These are phyloP conservation scores for Dentipellis fragilis DNA, from an alignment of 768 basidiomycete genomes.

Conservation along the genomic window DNA sequence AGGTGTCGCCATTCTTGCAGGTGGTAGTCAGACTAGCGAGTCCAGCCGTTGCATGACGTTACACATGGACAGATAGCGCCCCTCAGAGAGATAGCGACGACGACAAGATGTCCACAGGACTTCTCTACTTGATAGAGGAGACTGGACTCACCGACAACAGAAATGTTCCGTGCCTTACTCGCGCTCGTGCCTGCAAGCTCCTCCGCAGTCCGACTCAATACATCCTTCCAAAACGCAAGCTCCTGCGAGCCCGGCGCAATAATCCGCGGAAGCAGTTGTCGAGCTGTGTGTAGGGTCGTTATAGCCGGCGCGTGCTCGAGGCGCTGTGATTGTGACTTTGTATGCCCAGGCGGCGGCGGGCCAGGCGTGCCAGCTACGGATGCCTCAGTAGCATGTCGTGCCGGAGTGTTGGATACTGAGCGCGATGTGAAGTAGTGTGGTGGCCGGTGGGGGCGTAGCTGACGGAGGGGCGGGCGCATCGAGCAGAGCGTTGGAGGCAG, in stretches of 20 bases:
- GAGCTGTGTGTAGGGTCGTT: constrained; percentile 7
- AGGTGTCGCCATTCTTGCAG: too few relatives aligned
- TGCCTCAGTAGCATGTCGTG: neutral
- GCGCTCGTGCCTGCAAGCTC: constrained; percentile 3
- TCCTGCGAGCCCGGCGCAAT: constrained; percentile 8
- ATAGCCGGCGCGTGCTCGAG: constrained; percentile 7
- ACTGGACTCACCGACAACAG: constrained; percentile 8
- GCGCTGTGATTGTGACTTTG: neutral
- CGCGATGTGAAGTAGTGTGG: neutral
- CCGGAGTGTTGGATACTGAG: neutral
- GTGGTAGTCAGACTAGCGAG: too few relatives aligned
- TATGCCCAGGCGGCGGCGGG: too few relatives aligned
- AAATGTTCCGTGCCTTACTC: neutral
- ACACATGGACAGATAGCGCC: too few relatives aligned
- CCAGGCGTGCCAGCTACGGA: too few relatives aligned
- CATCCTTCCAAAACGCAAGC: constrained; percentile 7
- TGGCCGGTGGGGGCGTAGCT: neutral
- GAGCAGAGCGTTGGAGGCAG: neutral
- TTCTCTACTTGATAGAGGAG: too few relatives aligned
- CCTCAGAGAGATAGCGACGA: too few relatives aligned
- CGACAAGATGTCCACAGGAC: too few relatives aligned
- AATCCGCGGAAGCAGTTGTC: constrained; percentile 5
- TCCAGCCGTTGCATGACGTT: too few relatives aligned
- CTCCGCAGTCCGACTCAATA: constrained; percentile 4
- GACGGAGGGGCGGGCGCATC: neutral